Evolutionary conservation across 257 asterid genomes (phyloP).

Genomic region (Phtheirospermum japonicum): DNA sequence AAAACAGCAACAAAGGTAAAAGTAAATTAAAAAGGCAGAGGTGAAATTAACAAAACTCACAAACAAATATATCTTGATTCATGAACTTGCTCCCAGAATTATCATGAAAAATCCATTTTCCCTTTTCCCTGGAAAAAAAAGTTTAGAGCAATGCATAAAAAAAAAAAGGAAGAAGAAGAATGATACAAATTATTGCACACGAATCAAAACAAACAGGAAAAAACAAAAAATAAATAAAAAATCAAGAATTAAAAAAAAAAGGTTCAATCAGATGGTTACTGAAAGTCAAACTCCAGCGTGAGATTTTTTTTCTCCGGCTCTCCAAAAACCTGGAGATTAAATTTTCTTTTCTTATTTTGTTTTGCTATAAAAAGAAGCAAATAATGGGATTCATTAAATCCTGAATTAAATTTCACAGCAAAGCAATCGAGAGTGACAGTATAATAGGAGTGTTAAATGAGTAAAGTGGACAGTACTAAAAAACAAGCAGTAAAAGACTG

Average conservation of each 20-base stretch:
- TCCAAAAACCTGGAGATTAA: background rate
- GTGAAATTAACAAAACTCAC: slow-evolving; percentile 29
- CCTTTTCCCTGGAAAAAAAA: background rate
- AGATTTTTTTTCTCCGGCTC: background rate
- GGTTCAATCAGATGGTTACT: background rate
- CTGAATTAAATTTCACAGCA: background rate
- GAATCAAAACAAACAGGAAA: too few species aligned
- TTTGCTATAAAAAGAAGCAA: background rate
- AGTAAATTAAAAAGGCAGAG: background rate
- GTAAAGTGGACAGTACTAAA: slow-evolving; percentile 19
- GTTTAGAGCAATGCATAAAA: background rate
- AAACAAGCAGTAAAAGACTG: background rate
- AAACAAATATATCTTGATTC: slow-evolving; percentile 13
- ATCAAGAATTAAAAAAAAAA: slow-evolving; percentile 5
- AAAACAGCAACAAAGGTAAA: slow-evolving; percentile 2
- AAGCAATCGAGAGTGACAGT: slow-evolving; percentile 17
- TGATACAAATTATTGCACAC: background rate
- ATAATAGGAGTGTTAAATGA: slow-evolving; percentile 3
- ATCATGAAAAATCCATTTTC: slow-evolving; percentile 5
- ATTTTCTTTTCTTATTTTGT: too few species aligned
- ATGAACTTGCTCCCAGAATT: background rate
- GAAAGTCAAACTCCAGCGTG: slow-evolving; percentile 11
- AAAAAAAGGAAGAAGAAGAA: too few species aligned
- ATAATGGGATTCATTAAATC: slow-evolving; percentile 4
- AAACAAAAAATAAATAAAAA: background rate